Conservation (phyloP, 2,329 filamentous ascomycete genomes). For the Fusarium pilosicola region DNA sequence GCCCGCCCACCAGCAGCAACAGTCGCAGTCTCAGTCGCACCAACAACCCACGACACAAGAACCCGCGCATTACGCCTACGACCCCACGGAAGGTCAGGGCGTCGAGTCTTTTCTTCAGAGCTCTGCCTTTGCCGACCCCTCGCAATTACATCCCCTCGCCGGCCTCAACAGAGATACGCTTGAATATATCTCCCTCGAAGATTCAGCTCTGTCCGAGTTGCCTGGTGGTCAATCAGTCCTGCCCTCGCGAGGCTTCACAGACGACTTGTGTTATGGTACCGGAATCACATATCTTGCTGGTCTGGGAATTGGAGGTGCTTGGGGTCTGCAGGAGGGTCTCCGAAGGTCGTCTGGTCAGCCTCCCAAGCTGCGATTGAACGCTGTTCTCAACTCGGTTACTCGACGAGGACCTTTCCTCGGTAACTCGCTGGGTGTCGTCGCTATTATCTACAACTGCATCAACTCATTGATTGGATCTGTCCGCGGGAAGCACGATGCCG, state of each 20-base stretch:
- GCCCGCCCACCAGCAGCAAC: conserved; percentile 53
- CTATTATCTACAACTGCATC: conserved; percentile 94
- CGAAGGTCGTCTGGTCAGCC: conserved; percentile 79
- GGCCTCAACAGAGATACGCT: conserved; percentile 92
- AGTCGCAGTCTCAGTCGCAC: conserved; percentile 53
- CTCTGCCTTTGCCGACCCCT: conserved; percentile 83
- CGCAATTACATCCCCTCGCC: conserved; percentile 90
- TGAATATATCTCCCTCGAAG: conserved; percentile 95
- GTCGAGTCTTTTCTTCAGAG: conserved; percentile 86
- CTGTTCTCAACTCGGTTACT: conserved; percentile 93
- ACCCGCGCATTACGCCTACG: conserved; percentile 68
- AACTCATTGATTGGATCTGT: conserved; percentile 85
- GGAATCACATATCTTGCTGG: conserved; percentile 94
- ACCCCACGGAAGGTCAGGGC: conserved; percentile 78
- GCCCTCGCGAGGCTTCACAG: conserved; percentile 95
- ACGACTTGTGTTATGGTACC: conserved; percentile 97
- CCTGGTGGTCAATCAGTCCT: conserved; percentile 88
- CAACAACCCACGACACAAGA: conserved; percentile 54
- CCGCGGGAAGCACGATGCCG: conserved; percentile 86
- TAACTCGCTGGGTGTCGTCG: conserved; percentile 94
- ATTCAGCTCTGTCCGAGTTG: conserved; percentile 85
- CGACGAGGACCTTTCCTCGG: conserved; percentile 93
- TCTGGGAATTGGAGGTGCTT: conserved; percentile 84
- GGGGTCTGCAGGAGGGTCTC: conserved; percentile 92
- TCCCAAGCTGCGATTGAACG: conserved; percentile 92